Evolutionary conservation across 2,329 filamentous ascomycete genomes (phyloP).

Genomic region (Nothophaeocryptopus gaeumannii): DNA sequence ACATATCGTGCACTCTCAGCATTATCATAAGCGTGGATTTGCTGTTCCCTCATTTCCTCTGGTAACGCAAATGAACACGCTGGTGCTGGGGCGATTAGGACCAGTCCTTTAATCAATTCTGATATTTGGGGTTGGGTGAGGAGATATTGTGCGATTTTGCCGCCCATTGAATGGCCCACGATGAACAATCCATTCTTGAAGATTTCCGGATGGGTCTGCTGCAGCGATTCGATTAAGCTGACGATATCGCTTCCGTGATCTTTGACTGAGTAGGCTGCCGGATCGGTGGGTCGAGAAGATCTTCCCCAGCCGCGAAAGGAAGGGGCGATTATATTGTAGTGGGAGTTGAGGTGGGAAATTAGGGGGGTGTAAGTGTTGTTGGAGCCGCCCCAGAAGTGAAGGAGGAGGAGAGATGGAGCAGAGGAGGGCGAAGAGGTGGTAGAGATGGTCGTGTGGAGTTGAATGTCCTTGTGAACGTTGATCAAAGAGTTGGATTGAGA

Average conservation of each 20-base stretch:
- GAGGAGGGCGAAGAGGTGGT: neutral
- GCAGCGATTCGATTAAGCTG: neutral
- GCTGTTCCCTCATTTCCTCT: neutral
- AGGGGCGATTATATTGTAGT: neutral
- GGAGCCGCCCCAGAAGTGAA: constrained; percentile 1
- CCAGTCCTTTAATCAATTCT: neutral
- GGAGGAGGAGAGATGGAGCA: neutral
- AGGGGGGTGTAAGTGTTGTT: neutral
- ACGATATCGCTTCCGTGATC: neutral
- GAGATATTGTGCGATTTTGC: neutral
- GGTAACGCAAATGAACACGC: neutral
- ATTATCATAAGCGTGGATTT: neutral
- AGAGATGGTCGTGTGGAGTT: neutral
- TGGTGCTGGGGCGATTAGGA: neutral
- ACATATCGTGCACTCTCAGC: neutral
- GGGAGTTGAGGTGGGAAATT: neutral
- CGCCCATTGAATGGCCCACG: neutral
- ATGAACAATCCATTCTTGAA: neutral
- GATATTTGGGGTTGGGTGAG: neutral
- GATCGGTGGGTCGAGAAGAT: neutral
- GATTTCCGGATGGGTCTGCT: neutral
- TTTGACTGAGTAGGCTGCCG: neutral
- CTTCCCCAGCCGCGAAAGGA: neutral
- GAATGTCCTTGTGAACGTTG: neutral
- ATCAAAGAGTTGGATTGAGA: neutral